Percentiles rank a stretch among this genome's conserved stretches.
Conservation (phyloP, 176 grass and related monocot species). For the Canna indica region DNA sequence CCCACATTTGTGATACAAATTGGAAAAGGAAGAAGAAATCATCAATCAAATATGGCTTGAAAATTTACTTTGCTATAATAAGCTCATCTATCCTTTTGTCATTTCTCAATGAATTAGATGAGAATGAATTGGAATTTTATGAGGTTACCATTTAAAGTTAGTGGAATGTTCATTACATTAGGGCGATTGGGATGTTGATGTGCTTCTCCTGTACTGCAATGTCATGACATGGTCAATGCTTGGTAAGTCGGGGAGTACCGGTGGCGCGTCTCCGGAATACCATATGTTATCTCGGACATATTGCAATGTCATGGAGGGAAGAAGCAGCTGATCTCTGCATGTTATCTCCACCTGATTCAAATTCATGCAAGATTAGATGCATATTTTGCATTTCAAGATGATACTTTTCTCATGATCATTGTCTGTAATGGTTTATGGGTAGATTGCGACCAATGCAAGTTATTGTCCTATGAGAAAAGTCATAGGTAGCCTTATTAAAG, state of each 20-base stretch:
- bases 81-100: background rate
- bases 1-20: background rate
- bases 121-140: background rate
- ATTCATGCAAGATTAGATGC: background rate
- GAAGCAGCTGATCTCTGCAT: constrained; percentile 9
- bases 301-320: constrained; percentile 1
- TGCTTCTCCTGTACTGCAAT: constrained; percentile 9
- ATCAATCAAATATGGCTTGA: background rate
- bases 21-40: background rate
- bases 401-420: background rate
- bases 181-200: background rate
- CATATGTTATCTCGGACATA: constrained; percentile 1
- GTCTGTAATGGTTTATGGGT: no score
- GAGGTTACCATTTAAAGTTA: background rate
- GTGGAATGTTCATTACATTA: background rate
- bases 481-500: no score
- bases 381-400: background rate
- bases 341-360: constrained; percentile 12
- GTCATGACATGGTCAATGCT: constrained; percentile 5
- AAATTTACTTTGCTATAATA: background rate
- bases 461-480: no score
- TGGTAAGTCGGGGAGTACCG: background rate
- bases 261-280: background rate
- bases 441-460: no score
- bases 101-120: background rate